Evolutionary conservation across 2,329 filamentous ascomycete genomes (phyloP).

Genomic region (Aspergillus sp.): DNA sequence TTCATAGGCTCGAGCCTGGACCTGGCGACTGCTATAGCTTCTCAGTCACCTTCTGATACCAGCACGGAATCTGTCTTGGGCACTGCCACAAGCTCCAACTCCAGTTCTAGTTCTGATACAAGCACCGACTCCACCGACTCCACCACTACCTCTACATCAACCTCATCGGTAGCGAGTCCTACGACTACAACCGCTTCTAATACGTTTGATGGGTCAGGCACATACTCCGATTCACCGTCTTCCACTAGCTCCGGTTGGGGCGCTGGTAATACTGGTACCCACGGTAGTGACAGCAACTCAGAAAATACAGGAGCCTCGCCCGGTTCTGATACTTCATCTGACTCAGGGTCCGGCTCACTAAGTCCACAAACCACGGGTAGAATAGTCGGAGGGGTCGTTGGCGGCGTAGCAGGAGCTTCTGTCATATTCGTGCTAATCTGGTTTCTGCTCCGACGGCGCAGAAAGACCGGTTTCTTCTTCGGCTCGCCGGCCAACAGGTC

Average conservation of each 20-base stretch:
- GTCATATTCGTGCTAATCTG: slow-evolving; percentile 4
- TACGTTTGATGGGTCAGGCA: neutral
- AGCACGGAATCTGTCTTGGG: neutral
- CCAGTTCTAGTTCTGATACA: neutral
- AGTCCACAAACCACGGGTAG: slow-evolving; percentile 46
- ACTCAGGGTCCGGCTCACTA: slow-evolving; percentile 13
- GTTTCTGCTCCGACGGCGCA: slow-evolving; percentile 39
- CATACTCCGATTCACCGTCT: neutral
- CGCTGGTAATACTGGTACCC: neutral
- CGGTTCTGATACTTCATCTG: neutral
- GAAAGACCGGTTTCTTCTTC: slow-evolving; percentile 43
- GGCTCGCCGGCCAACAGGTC: neutral
- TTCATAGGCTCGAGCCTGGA: neutral
- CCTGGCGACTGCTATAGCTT: slow-evolving; percentile 2
- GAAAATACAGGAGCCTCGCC: neutral
- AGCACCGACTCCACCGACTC: neutral
- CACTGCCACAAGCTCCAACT: neutral
- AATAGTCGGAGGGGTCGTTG: slow-evolving; percentile 63
- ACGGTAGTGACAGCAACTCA: neutral
- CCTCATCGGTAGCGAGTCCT: neutral
- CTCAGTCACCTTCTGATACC: neutral
- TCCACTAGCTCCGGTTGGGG: neutral
- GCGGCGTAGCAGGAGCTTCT: slow-evolving; percentile 57
- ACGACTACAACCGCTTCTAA: slow-evolving; percentile 1
- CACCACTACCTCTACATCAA: neutral